phyloP scores from a whole-genome alignment of 148 eudicot genomes.

The Salicornia ramosissima region DNA sequence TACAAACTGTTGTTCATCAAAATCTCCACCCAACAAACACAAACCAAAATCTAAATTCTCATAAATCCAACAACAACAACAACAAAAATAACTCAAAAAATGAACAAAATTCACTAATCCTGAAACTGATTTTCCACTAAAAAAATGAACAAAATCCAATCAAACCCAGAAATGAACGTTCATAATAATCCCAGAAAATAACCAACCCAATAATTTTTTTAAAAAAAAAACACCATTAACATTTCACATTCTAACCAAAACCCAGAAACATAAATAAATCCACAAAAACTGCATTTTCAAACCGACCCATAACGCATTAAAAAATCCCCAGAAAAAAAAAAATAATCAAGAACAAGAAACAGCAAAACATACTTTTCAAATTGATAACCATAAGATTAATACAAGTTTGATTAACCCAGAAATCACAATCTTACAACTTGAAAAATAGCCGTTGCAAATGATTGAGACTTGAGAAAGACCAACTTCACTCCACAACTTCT shows the following conservation, averaged over 20 bases:
- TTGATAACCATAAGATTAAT: conserved; percentile 23
- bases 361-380: conserved; percentile 25
- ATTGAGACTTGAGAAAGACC: background rate
- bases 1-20: background rate
- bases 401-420: background rate
- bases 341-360: background rate
- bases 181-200: conserved; percentile 12
- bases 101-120: conserved; percentile 13
- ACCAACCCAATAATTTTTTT: conserved; percentile 16
- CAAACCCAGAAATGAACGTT: conserved; percentile 14
- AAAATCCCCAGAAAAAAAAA: background rate
- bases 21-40: background rate
- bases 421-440: conserved; percentile 14
- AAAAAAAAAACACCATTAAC: conserved; percentile 2
- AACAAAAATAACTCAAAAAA: background rate
- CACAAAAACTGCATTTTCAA: conserved; percentile 22
- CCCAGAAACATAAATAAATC: conserved; percentile 20
- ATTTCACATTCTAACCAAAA: background rate
- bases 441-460: conserved; percentile 30
- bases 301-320: conserved; percentile 18
- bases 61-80: background rate
- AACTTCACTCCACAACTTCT: background rate
- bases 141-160: conserved; percentile 14
- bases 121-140: conserved; percentile 17
- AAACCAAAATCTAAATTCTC: background rate